Evolutionary conservation across 2,329 filamentous ascomycete genomes (phyloP), one percentile per base, ranked within the genome.

Genomic region (Epichloe bromicola): DNA sequence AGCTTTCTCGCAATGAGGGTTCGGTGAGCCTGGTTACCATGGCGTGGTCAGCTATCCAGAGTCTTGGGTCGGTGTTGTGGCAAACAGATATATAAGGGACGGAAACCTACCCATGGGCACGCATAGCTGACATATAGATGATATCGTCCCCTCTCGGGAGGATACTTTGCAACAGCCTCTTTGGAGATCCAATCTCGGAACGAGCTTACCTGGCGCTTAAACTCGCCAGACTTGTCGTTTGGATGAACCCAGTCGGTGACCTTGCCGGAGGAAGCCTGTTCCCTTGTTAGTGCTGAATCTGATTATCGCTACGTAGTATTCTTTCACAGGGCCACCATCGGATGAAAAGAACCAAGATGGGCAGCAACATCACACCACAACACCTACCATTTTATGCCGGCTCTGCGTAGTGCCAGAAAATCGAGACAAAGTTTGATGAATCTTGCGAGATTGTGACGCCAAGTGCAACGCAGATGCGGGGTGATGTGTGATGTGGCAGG

Each of bases 101-200:
- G 23, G 30, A 23, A n/a, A 61, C 69, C 49, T 59, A 74, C 83
- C 90, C 90, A 96, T 4, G 90, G 90, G 68, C 90, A 96, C 6
- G 90, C 90, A 68, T 95, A 95, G 61, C 85, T 91, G 58, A 95
- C 85, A 65, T 91, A 98, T 60, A 98, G 80, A 70, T 98, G 93
- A 67, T 98, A 98, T 51, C 93, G 79, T 49, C 79, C 88, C 70
- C 87, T 88, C 70, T 97, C 91, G 1, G 88, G 79, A 5, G 88
- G 86, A 59, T 89, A 96, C 65, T 83, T 70, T 5, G 87, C 84
- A 41, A 79, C 83, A 1, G 80, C 69, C 59, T 87, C 79, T 55
- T 76, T 79, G 34, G 85, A 88, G 66, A 95, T 86, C 67, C 74
- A 86, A 66, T 85, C 80, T 53, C 93, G 82, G 70, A 97, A 97